These are phyloP conservation scores for Eurotiales sp. DNA, from an alignment of 2,329 filamentous ascomycete species.

Conservation along the genomic window DNA sequence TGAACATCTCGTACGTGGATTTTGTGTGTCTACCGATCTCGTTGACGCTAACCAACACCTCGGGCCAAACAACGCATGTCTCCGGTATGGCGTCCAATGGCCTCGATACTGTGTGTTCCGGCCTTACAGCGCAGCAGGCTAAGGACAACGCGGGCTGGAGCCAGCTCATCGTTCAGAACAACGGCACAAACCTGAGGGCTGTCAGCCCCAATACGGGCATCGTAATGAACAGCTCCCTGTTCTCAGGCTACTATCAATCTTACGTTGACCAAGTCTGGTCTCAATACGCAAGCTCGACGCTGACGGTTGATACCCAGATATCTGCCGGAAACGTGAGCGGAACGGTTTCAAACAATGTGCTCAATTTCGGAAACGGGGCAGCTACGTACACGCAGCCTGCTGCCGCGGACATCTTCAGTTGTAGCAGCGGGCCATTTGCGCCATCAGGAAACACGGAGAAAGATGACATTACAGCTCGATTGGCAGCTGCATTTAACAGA, in stretches of 20 bases:
- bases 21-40: constrained; percentile 66
- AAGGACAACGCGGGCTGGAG: constrained; percentile 61
- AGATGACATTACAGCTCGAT: constrained; percentile 66
- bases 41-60: constrained; percentile 45
- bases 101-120: constrained; percentile 52
- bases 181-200: constrained; percentile 39
- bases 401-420: constrained; percentile 63
- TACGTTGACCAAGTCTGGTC: constrained; percentile 53
- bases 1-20: constrained; percentile 72
- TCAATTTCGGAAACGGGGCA: constrained; percentile 44
- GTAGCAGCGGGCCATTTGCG: constrained; percentile 60
- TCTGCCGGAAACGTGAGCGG: constrained; percentile 53
- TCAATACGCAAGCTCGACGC: constrained; percentile 41
- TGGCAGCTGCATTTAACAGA: constrained; percentile 72
- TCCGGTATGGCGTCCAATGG: constrained; percentile 57
- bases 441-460: constrained; percentile 42
- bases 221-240: constrained; percentile 42
- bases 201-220: constrained; percentile 44
- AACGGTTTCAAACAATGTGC: constrained; percentile 38
- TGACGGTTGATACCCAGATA: constrained; percentile 64
- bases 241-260: constrained; percentile 49
- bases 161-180: constrained; percentile 50
- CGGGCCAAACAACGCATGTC: constrained; percentile 49
- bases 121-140: constrained; percentile 52
- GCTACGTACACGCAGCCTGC: constrained; percentile 55